These are phyloP conservation scores for Hyphodiscus sp. DNA, from an alignment of 2,329 filamentous ascomycete species.

Conservation along the genomic window DNA sequence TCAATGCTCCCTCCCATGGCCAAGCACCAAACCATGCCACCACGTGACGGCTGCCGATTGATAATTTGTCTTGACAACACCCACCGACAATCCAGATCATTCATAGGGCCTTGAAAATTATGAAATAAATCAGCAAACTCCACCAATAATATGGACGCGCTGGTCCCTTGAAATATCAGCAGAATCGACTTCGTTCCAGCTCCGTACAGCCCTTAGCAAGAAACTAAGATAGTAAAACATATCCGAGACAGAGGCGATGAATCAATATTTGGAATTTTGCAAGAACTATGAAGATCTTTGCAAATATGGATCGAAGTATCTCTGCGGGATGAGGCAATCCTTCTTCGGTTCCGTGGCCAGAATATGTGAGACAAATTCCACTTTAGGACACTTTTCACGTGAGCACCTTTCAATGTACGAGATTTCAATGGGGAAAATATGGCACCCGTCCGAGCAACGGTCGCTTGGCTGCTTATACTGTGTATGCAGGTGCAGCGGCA, in stretches of 20 bases:
- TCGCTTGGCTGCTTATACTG: background rate
- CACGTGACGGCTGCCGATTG: too few relatives aligned
- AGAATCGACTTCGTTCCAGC: background rate
- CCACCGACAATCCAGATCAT: background rate
- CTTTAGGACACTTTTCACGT: background rate
- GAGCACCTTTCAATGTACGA: background rate
- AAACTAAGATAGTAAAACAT: background rate
- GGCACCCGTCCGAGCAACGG: background rate
- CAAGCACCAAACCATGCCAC: too few relatives aligned
- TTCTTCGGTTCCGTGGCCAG: too few relatives aligned
- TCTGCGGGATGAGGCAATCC: too few relatives aligned
- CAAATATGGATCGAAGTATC: too few relatives aligned
- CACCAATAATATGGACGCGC: background rate
- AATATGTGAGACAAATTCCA: background rate
- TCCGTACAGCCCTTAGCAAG: background rate
- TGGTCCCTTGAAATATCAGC: background rate
- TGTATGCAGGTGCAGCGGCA: background rate
- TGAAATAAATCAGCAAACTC: background rate
- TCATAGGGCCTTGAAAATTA: background rate
- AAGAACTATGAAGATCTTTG: too few relatives aligned
- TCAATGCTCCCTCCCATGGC: too few relatives aligned
- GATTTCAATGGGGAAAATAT: background rate
- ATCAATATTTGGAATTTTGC: background rate
- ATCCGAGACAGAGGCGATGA: background rate
- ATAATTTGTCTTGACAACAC: too few relatives aligned